Base-by-base conservation (phyloP, 2,329 filamentous ascomycete genomes). In the Sporothrix dimorphospora region DNA sequence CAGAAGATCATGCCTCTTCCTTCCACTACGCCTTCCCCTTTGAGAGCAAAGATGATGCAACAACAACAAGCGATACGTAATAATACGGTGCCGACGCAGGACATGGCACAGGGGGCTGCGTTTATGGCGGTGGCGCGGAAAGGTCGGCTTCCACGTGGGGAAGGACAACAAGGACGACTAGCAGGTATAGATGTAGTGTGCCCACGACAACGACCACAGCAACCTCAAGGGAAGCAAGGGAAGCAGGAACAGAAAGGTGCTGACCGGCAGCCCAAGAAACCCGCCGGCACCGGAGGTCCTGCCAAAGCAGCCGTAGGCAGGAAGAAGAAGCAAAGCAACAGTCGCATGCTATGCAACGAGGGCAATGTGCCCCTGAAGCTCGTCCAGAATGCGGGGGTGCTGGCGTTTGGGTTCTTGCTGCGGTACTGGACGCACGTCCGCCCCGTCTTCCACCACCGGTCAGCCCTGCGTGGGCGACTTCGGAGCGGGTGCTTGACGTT, bases 361-460 rank as follows among this genome's bases (percentile, higher is more conserved):
- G 49, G 19, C 27, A 70, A 69, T 16, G 68, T 49, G 9, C 34
- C 49, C 7, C n/a, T 70, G 3, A 69, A 71, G 1, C 14, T 74
- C 19, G 27, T 69, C 49, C 68, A 47, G 21, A 65, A 59, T 7
- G 53, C 57, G 19, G 72, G 38, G n/a, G 30, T 75, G 53, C 38
- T 79, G 45, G 49, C 78, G 38, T 63, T 76, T 47, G n/a, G 38
- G 21, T 24, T 57, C 1, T 24, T 75, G 51, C 30, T 55, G 30
- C 73, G 66, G 38, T 84, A 83, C 76, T 83, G 78, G 81, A 72
- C 71, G 53, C 73, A 80, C 14, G 78, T 84, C 19, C 76, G 76
- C 66, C 83, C 82, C 1, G 81, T 83, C 14, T 82, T 85, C 72
- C 76, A 83, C 75, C 74, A 75, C 8, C 74, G 78, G 2, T 84